Percentiles rank a stretch among this genome's conserved stretches.
phyloP scores from a whole-genome alignment of 2,329 filamentous ascomycete genomes.

The Ceratocystis papillata region DNA sequence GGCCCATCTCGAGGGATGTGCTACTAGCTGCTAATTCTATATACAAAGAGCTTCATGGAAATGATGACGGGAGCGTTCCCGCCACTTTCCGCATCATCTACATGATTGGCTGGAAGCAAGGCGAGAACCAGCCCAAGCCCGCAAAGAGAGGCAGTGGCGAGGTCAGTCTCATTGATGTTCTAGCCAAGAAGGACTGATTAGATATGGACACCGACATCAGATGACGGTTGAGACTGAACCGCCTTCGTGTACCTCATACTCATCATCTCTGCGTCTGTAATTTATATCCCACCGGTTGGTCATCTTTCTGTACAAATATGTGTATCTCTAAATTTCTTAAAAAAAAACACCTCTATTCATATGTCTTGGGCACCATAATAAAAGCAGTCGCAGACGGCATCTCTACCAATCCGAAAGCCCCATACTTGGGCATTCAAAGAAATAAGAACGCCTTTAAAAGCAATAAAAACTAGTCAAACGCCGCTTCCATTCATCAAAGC shows the following conservation, averaged over 20 bases:
- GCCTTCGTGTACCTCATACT: background rate
- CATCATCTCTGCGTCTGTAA: background rate
- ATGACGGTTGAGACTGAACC: too few species aligned
- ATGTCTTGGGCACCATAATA: background rate
- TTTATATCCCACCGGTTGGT: background rate
- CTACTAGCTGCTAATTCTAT: slow-evolving; percentile 80
- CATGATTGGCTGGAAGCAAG: slow-evolving; percentile 98
- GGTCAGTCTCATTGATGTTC: slow-evolving; percentile 75
- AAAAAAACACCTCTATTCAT: slow-evolving; percentile 4
- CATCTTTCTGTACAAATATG: background rate
- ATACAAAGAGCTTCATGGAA: slow-evolving; percentile 77
- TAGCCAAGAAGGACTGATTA: slow-evolving; percentile 30
- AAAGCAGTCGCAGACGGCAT: background rate
- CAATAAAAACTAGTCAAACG: background rate
- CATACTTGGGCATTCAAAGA: background rate
- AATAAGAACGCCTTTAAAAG: background rate
- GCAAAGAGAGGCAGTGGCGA: slow-evolving; percentile 74
- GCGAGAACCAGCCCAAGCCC: slow-evolving; percentile 65
- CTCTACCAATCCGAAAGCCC: background rate
- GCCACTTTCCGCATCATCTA: slow-evolving; percentile 93
- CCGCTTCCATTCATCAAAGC: too few species aligned
- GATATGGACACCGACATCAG: background rate
- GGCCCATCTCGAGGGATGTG: slow-evolving; percentile 67
- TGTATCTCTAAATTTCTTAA: background rate
- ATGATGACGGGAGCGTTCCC: slow-evolving; percentile 63